Evolutionary conservation across 768 basidiomycete species (phyloP).

Genomic region (Clitopilus hobsonii): DNA sequence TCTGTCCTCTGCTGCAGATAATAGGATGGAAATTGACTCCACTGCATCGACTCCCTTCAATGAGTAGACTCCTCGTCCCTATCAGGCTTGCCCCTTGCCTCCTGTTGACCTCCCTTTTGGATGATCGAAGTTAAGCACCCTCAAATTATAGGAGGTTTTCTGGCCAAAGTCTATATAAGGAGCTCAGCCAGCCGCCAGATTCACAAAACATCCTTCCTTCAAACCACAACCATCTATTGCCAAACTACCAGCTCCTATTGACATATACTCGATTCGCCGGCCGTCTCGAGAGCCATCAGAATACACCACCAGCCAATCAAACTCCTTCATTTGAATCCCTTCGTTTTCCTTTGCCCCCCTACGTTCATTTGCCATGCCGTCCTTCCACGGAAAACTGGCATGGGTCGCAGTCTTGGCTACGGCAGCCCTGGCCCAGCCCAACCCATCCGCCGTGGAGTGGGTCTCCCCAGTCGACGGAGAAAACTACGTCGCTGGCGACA

Average conservation of each 20-base stretch:
- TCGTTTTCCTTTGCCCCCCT: background rate
- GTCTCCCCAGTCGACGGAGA: background rate
- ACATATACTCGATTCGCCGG: background rate
- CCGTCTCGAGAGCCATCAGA: background rate
- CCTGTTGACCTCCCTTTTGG: too few relatives aligned
- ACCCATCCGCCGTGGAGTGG: background rate
- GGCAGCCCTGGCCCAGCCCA: background rate
- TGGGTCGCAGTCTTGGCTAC: background rate
- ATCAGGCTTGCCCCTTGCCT: too few relatives aligned
- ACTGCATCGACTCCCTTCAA: constrained; percentile 67
- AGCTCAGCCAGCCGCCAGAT: background rate
- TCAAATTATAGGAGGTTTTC: background rate
- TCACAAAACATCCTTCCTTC: background rate
- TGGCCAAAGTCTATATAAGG: background rate
- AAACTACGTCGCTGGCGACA: background rate
- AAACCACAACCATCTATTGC: background rate
- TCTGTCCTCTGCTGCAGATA: constrained; percentile 12
- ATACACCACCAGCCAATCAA: background rate
- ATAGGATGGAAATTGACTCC: constrained; percentile 68
- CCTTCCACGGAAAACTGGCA: background rate
- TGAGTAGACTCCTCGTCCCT: constrained; percentile 12
- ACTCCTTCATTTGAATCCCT: background rate
- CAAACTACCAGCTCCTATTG: background rate
- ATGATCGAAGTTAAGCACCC: too few relatives aligned
- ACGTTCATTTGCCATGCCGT: background rate